Evolutionary conservation across 345 rosid genomes (phyloP), one percentile per base, ranked within the genome.

Genomic region (Brassica nigra): DNA sequence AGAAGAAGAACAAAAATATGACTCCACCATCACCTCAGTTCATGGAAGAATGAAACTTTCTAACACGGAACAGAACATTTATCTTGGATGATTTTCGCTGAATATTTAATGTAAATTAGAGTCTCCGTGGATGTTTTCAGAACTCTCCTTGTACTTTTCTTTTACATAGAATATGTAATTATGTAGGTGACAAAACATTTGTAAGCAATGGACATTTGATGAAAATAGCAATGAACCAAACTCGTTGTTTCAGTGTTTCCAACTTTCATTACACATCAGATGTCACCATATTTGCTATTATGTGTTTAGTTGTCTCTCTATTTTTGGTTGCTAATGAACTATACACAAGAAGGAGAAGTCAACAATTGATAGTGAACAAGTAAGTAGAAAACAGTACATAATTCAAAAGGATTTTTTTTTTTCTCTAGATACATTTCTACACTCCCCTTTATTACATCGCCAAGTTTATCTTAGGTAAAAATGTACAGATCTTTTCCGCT

Each of bases 11-110:
- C 90, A 88, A 90, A 34, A 85, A 84, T 74, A 88, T 86, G 73
- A 85, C 86, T 81, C 92, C 98, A 61, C 98, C 97, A 31, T 71
- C 86, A 14, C 81, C 86, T 3, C 97, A 94, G 64, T 85, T 84
- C 83, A 92, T 92, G 98, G 97, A 92, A 86, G 84, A 78, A 18
- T 78, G 68, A 78, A 2, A 11, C 55, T 47, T 68, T 4, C 31
- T 1, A 76, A 58, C 68, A 59, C 59, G 73, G 14, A 67, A 37
- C 47, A 66, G 0, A 18, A 74, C 49, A 14, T 11, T 65, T 7
- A 4, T 74, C 55, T 61, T 68, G 28, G 5, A 67, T 23, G 18
- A 42, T 42, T 67, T 37, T 39, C 14, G 62, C 30, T 74, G 62
- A 62, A 66, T 29, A 68, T 76, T 61, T 67, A 16, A 20, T 30